Base-by-base conservation (phyloP, 2,329 filamentous ascomycete species). In the Fusarium sp. region DNA sequence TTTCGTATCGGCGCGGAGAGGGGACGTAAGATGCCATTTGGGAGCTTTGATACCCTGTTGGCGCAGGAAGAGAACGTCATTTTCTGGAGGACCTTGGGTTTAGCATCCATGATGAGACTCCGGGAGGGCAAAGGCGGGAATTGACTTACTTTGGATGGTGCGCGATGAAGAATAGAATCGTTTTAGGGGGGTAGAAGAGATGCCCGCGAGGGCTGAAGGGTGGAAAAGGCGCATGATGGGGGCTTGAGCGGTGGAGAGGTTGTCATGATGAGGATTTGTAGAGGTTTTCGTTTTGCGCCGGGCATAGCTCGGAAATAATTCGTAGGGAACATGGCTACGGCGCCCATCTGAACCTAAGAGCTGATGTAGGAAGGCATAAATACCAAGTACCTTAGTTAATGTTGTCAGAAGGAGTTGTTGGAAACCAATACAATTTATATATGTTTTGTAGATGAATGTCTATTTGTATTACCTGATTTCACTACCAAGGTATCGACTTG, bases 1-100 rank as follows among this genome's bases (percentile, higher is more conserved):
- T n/a, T 68, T 77, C 18, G 72, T 63, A 14, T 78, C 79, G 11
- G 77, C 63, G 8, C 78, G 79, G 11, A 85, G 78, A 20, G 83
- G 82, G 2, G 79, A 68, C 4, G 82, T 83, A 38, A 85, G 79
- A 48, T 82, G 82, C 80, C 82, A 84, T 75, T 81, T 82, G 10
- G 83, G 78, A 38, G 77, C 75, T 24, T 77, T 82, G 47, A 62
- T 58, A 44, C 82, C 83, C 41, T 81, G 81, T 54, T 85, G 84
- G 51, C 82, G 81, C 26, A 85, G 76, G 62, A 85, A 81, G 62
- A 85, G 73, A 32, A 84, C 76, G 67, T 85, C 84, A 72, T 84
- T 79, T 71, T 84, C 84, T 84, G 42, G 18, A 47, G 26, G 32
- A 41, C 44, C 36, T 28, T 39, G 39, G 58, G 62, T 58, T 72